phyloP scores from a whole-genome alignment of 805 yeast species.

The Pichia kluyveri region DNA sequence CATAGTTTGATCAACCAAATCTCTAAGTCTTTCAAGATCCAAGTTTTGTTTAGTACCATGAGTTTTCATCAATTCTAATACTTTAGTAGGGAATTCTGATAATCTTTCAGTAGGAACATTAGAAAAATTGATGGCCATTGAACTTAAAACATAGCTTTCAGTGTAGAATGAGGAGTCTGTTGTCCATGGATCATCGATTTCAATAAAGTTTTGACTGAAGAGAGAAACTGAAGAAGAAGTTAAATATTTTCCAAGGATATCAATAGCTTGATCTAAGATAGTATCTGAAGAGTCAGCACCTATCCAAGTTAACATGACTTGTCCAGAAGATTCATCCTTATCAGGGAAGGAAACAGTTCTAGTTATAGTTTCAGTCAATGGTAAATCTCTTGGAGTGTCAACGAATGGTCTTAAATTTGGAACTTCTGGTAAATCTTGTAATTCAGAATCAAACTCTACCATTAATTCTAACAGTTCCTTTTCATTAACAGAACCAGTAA shows the following conservation, averaged over 20 bases:
- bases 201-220: constrained; percentile 63
- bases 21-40: constrained; percentile 58
- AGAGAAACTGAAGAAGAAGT: constrained; percentile 73
- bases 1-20: constrained; percentile 56
- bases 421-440: constrained; percentile 34
- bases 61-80: constrained; percentile 40
- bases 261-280: constrained; percentile 56
- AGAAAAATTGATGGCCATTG: constrained; percentile 45
- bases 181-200: constrained; percentile 74
- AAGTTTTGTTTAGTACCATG: constrained; percentile 44
- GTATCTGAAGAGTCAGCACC: constrained; percentile 59
- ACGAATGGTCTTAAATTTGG: constrained; percentile 65
- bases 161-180: constrained; percentile 60
- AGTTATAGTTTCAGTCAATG: constrained; percentile 29
- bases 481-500: constrained; percentile 82
- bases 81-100: constrained; percentile 40
- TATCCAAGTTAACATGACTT: constrained; percentile 64
- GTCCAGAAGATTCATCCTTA: constrained; percentile 77
- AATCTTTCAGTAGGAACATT: constrained; percentile 73
- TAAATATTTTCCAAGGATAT: constrained; percentile 62
- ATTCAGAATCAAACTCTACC: constrained; percentile 48
- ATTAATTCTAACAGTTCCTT: constrained; percentile 55
- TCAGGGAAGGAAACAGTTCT: constrained; percentile 76
- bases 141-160: constrained; percentile 61
- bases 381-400: constrained; percentile 47